These are phyloP conservation scores for Cnidoscolus chayamansa DNA, from an alignment of 441 rosid species.

Conservation along the genomic window DNA sequence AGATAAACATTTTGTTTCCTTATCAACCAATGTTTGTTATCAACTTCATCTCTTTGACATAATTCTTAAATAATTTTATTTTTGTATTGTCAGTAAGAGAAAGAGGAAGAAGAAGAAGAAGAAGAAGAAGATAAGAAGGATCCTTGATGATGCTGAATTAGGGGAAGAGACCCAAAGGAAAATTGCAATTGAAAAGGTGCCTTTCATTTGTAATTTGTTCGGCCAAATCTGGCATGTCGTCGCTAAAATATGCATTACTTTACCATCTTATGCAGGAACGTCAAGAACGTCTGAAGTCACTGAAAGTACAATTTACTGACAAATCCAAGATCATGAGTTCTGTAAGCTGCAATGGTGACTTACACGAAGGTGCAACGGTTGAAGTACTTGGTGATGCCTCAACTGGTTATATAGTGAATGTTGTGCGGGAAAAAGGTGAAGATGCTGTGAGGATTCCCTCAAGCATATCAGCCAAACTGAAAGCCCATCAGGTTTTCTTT, in stretches of 20 bases:
- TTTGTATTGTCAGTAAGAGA: slow-evolving; percentile 53
- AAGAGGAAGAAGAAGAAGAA: slow-evolving; percentile 69
- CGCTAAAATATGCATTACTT: slow-evolving; percentile 26
- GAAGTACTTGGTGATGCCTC: slow-evolving; percentile 87
- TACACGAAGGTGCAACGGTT: slow-evolving; percentile 60
- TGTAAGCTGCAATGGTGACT: slow-evolving; percentile 42
- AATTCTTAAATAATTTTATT: slow-evolving; percentile 28
- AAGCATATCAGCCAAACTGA: slow-evolving; percentile 86
- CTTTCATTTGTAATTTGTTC: slow-evolving; percentile 23
- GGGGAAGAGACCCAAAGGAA: slow-evolving; percentile 98
- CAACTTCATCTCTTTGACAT: slow-evolving; percentile 23
- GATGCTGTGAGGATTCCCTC: slow-evolving; percentile 87
- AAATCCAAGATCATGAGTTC: slow-evolving; percentile 54
- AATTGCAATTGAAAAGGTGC: slow-evolving; percentile 98
- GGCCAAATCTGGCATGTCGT: slow-evolving; percentile 10
- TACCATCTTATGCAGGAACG: slow-evolving; percentile 69
- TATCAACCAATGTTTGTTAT: background rate
- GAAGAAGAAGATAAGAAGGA: slow-evolving; percentile 90
- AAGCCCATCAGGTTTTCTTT: slow-evolving; percentile 85
- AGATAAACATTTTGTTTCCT: slow-evolving; percentile 5
- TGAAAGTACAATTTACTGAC: slow-evolving; percentile 68
- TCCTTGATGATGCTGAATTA: slow-evolving; percentile 96
- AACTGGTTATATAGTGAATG: slow-evolving; percentile 93
- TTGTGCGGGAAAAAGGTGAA: slow-evolving; percentile 97
- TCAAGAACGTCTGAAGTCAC: slow-evolving; percentile 90